These are phyloP conservation scores for Fallopia convolvulus DNA, from an alignment of 148 eudicot genomes.

Conservation along the genomic window DNA sequence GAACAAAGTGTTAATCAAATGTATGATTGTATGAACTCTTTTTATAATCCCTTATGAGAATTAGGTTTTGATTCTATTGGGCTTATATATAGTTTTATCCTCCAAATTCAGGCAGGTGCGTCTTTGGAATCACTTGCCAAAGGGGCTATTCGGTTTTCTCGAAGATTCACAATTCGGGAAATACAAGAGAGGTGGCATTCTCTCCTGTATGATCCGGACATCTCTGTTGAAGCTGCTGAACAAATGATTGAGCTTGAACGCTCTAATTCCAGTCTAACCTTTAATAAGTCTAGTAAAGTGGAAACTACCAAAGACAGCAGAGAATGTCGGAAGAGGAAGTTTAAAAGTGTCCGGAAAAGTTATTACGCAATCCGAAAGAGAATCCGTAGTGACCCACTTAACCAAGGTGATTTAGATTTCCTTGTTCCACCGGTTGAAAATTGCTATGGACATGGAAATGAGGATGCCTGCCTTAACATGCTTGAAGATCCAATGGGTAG, in stretches of 20 bases:
- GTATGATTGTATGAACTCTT: background rate
- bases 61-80: background rate
- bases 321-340: conserved; percentile 46
- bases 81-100: background rate
- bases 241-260: conserved; percentile 56
- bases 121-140: conserved; percentile 95
- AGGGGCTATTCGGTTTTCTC: conserved; percentile 85
- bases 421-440: conserved; percentile 37
- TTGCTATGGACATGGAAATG: conserved; percentile 30
- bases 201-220: conserved; percentile 65
- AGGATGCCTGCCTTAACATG: conserved; percentile 21
- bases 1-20: background rate
- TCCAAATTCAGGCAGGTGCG: conserved; percentile 56
- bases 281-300: conserved; percentile 18
- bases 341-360: conserved; percentile 49
- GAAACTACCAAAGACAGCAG: conserved; percentile 39
- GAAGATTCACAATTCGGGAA: conserved; percentile 55
- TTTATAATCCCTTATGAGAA: background rate
- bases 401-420: conserved; percentile 40
- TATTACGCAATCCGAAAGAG: conserved; percentile 77
- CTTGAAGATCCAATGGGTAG: conserved; percentile 35
- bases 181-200: conserved; percentile 72
- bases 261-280: conserved; percentile 14
- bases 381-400: conserved; percentile 48
- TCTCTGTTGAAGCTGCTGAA: conserved; percentile 51